These are phyloP conservation scores for Arachis monticola DNA, from an alignment of 331 rosid genomes.

Conservation along the genomic window DNA sequence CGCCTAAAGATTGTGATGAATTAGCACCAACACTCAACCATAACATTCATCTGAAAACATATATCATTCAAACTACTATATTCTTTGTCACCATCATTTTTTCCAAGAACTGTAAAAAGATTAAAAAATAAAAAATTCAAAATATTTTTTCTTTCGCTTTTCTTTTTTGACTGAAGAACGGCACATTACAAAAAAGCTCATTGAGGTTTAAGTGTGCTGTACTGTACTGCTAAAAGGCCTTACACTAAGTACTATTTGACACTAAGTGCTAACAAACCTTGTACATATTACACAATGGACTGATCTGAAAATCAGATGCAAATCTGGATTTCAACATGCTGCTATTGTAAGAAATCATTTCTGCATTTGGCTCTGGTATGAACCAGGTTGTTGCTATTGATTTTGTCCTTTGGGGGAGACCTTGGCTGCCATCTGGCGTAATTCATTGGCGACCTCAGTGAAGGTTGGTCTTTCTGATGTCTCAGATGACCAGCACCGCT, in stretches of 20 bases:
- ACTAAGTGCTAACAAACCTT: slow-evolving; percentile 4
- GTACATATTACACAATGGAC: slow-evolving; percentile 17
- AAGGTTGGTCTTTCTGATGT: slow-evolving; percentile 85
- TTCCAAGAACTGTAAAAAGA: slow-evolving; percentile 35
- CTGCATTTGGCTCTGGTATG: slow-evolving; percentile 47
- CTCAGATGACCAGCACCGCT: slow-evolving; percentile 89
- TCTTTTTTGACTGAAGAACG: not conserved
- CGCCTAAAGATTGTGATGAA: not conserved
- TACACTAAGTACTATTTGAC: slow-evolving; percentile 17
- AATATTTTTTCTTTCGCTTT: not conserved
- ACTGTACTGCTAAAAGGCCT: slow-evolving; percentile 19
- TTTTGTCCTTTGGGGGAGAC: slow-evolving; percentile 70
- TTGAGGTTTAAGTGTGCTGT: slow-evolving; percentile 25
- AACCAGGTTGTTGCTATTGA: slow-evolving; percentile 57
- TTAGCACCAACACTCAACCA: not conserved
- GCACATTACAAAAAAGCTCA: slow-evolving; percentile 6
- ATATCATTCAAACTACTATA: not conserved
- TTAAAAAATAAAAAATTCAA: slow-evolving; percentile 7
- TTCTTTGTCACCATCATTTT: slow-evolving; percentile 17
- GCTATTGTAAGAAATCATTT: slow-evolving; percentile 46
- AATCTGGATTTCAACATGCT: slow-evolving; percentile 22
- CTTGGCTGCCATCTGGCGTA: slow-evolving; percentile 76
- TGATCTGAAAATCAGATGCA: slow-evolving; percentile 29
- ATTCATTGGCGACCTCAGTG: slow-evolving; percentile 72
- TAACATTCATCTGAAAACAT: slow-evolving; percentile 1